Evolutionary conservation across 148 eudicot genomes (phyloP).

Genomic region (Camellia granthamiana): DNA sequence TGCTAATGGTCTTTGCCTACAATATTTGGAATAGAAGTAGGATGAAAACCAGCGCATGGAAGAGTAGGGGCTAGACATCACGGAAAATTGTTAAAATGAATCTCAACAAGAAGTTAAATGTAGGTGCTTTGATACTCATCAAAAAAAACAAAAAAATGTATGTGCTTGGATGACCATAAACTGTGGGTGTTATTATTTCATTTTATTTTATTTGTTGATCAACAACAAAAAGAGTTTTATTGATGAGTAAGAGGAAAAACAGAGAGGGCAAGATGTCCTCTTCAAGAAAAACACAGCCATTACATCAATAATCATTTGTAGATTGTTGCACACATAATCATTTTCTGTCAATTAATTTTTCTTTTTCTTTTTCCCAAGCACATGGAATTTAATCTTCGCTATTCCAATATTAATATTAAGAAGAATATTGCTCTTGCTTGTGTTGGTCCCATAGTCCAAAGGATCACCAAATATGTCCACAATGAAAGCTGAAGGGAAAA

Average conservation of each 20-base stretch:
- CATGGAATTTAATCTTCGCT: background rate
- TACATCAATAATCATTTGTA: background rate
- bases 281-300: no score
- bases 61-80: background rate
- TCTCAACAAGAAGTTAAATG: background rate
- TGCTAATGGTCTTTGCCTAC: background rate
- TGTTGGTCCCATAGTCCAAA: background rate
- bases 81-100: background rate
- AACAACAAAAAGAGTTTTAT: no score
- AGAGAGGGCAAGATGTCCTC: no score
- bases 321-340: background rate
- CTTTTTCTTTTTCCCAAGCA: no score
- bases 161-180: no score
- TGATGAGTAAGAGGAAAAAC: no score
- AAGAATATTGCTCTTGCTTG: background rate
- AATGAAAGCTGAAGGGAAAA: background rate
- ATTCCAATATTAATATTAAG: background rate
- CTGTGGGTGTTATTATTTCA: no score
- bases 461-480: slow-evolving; percentile 2
- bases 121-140: background rate
- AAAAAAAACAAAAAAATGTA: no score
- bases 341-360: no score
- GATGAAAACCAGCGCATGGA: background rate
- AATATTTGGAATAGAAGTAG: background rate
- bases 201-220: no score